phyloP scores from a whole-genome alignment of 306 rosid genomes.

The Adenanthera pavonina region DNA sequence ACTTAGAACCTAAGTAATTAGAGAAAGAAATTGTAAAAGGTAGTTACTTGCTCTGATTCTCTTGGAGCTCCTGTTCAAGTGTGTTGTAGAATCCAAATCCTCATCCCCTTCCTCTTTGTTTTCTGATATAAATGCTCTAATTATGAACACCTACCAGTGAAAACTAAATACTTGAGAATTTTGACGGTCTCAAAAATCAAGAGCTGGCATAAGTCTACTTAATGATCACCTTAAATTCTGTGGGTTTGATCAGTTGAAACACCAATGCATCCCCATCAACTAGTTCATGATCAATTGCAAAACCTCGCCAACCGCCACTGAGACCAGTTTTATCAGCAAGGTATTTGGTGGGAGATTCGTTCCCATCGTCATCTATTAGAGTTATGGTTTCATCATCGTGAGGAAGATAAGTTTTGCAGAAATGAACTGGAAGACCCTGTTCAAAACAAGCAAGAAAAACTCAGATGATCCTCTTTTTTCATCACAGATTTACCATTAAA shows the following conservation, averaged over 20 bases:
- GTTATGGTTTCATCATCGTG: neutral
- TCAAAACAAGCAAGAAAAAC: neutral
- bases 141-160: constrained; percentile 41
- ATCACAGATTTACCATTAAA: neutral
- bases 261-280: constrained; percentile 74
- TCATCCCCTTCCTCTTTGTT: constrained; percentile 12
- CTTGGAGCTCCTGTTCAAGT: constrained; percentile 37
- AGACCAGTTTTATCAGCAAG: constrained; percentile 12
- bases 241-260: constrained; percentile 58
- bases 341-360: constrained; percentile 6
- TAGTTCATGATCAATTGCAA: constrained; percentile 60
- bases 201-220: neutral
- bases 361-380: constrained; percentile 18
- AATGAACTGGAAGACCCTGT: constrained; percentile 15
- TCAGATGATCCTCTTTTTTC: neutral
- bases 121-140: constrained; percentile 32
- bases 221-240: constrained; percentile 55
- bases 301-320: constrained; percentile 56
- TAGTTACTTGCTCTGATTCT: constrained; percentile 38
- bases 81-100: constrained; percentile 23
- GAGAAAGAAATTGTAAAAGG: neutral
- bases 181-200: neutral
- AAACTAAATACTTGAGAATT: neutral
- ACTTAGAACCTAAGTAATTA: no score
- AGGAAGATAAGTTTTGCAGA: constrained; percentile 8